Percentiles rank a stretch among this genome's conserved stretches.
These are phyloP conservation scores for Camellia lanceoleosa DNA, from an alignment of 148 eudicot species.

Conservation along the genomic window DNA sequence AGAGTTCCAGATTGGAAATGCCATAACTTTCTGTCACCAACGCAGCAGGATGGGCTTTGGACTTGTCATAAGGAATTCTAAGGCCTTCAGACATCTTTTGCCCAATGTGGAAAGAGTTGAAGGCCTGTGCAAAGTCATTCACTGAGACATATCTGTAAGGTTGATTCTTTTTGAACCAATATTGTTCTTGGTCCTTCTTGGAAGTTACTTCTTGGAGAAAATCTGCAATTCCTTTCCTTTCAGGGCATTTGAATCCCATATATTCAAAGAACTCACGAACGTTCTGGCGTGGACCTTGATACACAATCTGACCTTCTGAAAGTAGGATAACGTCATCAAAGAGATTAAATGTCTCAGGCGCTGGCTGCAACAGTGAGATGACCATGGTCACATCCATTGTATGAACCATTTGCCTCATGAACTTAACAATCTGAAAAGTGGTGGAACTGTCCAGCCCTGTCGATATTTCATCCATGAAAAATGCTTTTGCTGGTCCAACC, in stretches of 20 bases:
- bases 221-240: slow-evolving; percentile 45
- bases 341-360: slow-evolving; percentile 43
- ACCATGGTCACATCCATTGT: slow-evolving; percentile 48
- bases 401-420: slow-evolving; percentile 44
- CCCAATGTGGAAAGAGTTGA: slow-evolving; percentile 32
- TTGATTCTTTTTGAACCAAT: slow-evolving; percentile 39
- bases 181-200: slow-evolving; percentile 39
- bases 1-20: slow-evolving; percentile 31
- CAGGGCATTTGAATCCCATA: slow-evolving; percentile 43
- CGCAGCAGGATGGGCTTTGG: slow-evolving; percentile 34
- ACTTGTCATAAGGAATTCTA: slow-evolving; percentile 30
- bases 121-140: slow-evolving; percentile 27
- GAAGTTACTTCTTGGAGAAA: slow-evolving; percentile 49
- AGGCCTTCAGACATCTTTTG: slow-evolving; percentile 24
- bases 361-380: slow-evolving; percentile 46
- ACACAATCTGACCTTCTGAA: slow-evolving; percentile 39
- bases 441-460: slow-evolving; percentile 50
- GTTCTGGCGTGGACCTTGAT: slow-evolving; percentile 47
- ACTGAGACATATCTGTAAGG: slow-evolving; percentile 35
- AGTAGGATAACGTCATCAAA: slow-evolving; percentile 48
- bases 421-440: slow-evolving; percentile 39
- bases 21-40: slow-evolving; percentile 38
- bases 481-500: slow-evolving; percentile 48
- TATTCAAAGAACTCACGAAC: slow-evolving; percentile 36
- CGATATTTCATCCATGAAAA: slow-evolving; percentile 50